phyloP scores from a whole-genome alignment of 2,329 filamentous ascomycete genomes.

The Cladorrhinum sp. region DNA sequence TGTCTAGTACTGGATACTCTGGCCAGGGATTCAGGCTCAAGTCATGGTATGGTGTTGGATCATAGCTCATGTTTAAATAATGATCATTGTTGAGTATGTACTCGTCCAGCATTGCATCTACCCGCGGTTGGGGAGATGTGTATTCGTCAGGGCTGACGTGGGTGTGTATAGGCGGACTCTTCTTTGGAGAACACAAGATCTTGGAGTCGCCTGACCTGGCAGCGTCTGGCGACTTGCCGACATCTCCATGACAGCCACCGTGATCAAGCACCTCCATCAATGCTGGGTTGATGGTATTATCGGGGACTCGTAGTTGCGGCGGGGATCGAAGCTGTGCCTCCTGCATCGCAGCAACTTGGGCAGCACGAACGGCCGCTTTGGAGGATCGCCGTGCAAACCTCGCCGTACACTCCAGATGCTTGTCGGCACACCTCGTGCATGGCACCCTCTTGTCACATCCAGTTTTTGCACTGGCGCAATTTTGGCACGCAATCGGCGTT shows the following conservation, averaged over 20 bases:
- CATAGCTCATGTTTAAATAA: constrained; percentile 26
- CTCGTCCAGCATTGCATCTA: constrained; percentile 40
- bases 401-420: constrained; percentile 46
- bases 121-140: constrained; percentile 36
- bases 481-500: constrained; percentile 48
- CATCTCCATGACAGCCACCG: constrained; percentile 27
- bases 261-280: constrained; percentile 38
- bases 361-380: constrained; percentile 45
- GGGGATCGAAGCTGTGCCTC: constrained; percentile 26
- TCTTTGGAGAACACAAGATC: constrained; percentile 30
- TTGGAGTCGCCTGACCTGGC: constrained; percentile 34
- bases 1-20: constrained; percentile 44
- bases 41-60: constrained; percentile 43
- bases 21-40: constrained; percentile 39
- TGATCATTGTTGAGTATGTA: constrained; percentile 35
- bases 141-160: constrained; percentile 37
- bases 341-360: constrained; percentile 39
- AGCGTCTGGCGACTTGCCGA: constrained; percentile 31
- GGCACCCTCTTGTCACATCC: constrained; percentile 50
- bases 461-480: constrained; percentile 50
- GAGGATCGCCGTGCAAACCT: constrained; percentile 51
- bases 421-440: constrained; percentile 48
- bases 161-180: constrained; percentile 33
- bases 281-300: constrained; percentile 32
- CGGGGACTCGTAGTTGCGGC: constrained; percentile 25